phyloP scores from a whole-genome alignment of 1,139 yeast species.

The Lodderomyces parapsilosis region DNA sequence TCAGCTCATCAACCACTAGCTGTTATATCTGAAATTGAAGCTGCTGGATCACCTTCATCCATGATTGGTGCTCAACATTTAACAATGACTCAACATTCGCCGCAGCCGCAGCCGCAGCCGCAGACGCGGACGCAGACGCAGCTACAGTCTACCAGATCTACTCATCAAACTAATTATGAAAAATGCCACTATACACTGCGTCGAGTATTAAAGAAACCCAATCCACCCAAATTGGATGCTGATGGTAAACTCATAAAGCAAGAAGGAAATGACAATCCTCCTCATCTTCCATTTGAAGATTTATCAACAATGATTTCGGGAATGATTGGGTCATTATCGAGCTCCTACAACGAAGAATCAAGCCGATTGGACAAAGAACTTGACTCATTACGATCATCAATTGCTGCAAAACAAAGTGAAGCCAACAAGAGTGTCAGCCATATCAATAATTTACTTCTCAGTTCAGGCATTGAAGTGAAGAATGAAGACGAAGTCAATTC shows the following conservation, averaged over 20 bases:
- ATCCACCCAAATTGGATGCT: slow-evolving; percentile 36
- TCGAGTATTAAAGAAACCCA: slow-evolving; percentile 19
- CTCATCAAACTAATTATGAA: neutral
- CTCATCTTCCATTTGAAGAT: slow-evolving; percentile 30
- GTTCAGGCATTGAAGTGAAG: slow-evolving; percentile 23
- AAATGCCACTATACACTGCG: neutral
- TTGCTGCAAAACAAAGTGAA: slow-evolving; percentile 14
- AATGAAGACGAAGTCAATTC: slow-evolving; percentile 19
- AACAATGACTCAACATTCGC: neutral
- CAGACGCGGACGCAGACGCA: too few species aligned
- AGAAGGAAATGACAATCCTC: slow-evolving; percentile 9
- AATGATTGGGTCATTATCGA: slow-evolving; percentile 46
- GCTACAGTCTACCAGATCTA: slow-evolving; percentile 5
- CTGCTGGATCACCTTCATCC: slow-evolving; percentile 13
- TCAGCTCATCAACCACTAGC: slow-evolving; percentile 32
- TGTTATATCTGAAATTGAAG: slow-evolving; percentile 32
- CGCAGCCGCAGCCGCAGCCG: slow-evolving; percentile 1
- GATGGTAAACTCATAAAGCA: slow-evolving; percentile 26
- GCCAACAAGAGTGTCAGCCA: slow-evolving; percentile 8
- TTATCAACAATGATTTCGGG: slow-evolving; percentile 37
- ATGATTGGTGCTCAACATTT: neutral
- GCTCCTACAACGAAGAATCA: slow-evolving; percentile 33
- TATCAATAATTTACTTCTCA: slow-evolving; percentile 11
- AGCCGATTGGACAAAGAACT: slow-evolving; percentile 21
- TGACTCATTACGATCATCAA: slow-evolving; percentile 18